Conservation (phyloP, 1,284 basidiomycete genomes). For the Cryptococcus jaspeensis region DNA sequence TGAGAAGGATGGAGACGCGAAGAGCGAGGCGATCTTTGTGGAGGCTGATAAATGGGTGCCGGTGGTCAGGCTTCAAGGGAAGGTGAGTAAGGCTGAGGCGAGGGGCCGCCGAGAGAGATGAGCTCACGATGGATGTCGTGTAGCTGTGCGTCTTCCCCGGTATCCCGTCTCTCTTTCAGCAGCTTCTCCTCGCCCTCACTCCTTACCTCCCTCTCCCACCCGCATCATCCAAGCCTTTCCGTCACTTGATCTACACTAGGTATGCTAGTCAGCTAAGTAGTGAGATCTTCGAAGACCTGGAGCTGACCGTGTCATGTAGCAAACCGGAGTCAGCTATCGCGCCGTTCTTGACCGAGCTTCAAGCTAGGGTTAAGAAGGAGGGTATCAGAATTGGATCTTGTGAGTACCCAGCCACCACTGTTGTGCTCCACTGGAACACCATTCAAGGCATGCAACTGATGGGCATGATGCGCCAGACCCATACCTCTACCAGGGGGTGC, state of each 20-base stretch:
- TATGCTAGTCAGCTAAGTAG: constrained; percentile 47
- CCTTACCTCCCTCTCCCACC: constrained; percentile 75
- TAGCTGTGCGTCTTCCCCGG: constrained; percentile 82
- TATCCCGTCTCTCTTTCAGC: constrained; percentile 81
- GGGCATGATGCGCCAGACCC: constrained; percentile 55
- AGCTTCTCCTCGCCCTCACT: constrained; percentile 69
- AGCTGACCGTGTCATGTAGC: constrained; percentile 51
- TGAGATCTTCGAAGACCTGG: not conserved
- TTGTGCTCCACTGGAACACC: not conserved
- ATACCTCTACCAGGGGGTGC: constrained; percentile 55
- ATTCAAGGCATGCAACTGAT: not conserved
- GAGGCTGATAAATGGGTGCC: constrained; percentile 81
- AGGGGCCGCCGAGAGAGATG: too few species aligned
- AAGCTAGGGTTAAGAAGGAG: constrained; percentile 68
- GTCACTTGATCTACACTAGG: constrained; percentile 76
- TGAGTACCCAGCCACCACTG: constrained; percentile 25
- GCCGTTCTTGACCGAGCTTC: constrained; percentile 77
- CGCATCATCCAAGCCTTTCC: constrained; percentile 63
- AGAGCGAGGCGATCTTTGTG: constrained; percentile 73
- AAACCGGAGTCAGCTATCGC: constrained; percentile 84
- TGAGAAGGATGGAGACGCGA: constrained; percentile 39
- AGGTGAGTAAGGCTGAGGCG: constrained; percentile 44
- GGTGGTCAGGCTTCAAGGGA: constrained; percentile 75
- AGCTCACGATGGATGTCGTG: not conserved
- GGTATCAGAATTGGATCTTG: constrained; percentile 80